phyloP scores from a whole-genome alignment of 108 stramenopile genomes.

The Skeletonema tropicum region DNA sequence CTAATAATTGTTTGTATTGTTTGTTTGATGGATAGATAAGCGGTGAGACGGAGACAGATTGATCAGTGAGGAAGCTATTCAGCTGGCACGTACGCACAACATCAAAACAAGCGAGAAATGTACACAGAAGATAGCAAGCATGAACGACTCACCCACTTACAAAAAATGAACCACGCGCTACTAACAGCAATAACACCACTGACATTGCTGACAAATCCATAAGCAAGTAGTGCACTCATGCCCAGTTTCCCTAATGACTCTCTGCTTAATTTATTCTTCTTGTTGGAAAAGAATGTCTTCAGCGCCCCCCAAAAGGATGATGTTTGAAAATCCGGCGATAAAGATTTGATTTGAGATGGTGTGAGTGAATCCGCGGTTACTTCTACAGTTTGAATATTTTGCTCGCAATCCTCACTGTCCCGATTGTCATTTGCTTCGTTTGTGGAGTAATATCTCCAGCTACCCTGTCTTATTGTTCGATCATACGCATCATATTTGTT shows the following conservation, averaged over 20 bases:
- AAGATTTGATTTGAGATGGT: constrained; percentile 1
- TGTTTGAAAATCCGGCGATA: not conserved
- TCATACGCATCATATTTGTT: not conserved
- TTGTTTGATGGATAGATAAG: constrained; percentile 4
- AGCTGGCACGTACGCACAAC: not conserved
- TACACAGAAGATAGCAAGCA: not conserved
- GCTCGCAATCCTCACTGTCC: not conserved
- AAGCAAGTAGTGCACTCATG: constrained; percentile 78
- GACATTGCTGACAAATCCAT: constrained; percentile 91
- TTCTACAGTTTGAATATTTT: not conserved
- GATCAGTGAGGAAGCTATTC: not conserved
- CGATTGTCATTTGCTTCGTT: constrained; percentile 1
- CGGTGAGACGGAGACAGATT: not conserved
- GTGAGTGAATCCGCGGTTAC: constrained; percentile 1
- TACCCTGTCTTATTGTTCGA: not conserved
- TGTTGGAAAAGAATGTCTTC: constrained; percentile 12
- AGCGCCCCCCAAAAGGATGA: not conserved
- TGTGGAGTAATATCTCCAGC: not conserved
- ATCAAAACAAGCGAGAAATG: not conserved
- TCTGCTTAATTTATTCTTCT: constrained; percentile 26
- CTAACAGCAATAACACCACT: constrained; percentile 74
- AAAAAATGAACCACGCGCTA: constrained; percentile 75
- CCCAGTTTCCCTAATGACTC: constrained; percentile 81
- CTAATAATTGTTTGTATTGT: constrained; percentile 62
- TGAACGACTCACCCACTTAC: constrained; percentile 50